These are phyloP conservation scores for Microascus cirrosus DNA, from an alignment of 2,329 filamentous ascomycete species.

Conservation along the genomic window DNA sequence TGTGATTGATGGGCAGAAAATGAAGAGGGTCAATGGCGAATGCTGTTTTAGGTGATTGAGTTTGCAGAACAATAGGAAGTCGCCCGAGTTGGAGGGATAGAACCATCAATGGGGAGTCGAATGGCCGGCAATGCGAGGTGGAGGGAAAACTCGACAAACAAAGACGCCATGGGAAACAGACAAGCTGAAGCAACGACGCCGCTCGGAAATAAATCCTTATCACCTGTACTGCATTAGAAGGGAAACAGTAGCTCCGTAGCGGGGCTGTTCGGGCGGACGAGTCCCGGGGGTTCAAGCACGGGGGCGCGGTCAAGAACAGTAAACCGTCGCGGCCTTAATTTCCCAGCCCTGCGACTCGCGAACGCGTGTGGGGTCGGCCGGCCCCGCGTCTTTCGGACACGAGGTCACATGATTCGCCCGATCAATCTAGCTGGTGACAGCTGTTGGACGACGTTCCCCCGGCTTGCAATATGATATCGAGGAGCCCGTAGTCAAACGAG, in stretches of 20 bases:
- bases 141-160: background rate
- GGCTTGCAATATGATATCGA: too few relatives aligned
- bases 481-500: too few relatives aligned
- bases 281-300: background rate
- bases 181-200: background rate
- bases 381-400: background rate
- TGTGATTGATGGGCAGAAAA: background rate
- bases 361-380: background rate
- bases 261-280: background rate
- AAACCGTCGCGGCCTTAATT: background rate
- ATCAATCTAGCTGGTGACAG: background rate
- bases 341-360: background rate
- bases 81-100: background rate
- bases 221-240: background rate
- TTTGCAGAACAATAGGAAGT: background rate
- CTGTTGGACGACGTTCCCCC: background rate
- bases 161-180: background rate
- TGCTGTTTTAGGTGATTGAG: background rate
- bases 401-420: background rate
- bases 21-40: background rate
- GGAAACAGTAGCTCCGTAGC: background rate
- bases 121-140: background rate
- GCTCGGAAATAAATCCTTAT: background rate
- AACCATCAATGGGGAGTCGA: background rate
- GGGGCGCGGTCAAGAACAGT: background rate